Percentiles rank a stretch among this genome's conserved stretches.
Evolutionary conservation across 192 early-diverging fungal species (phyloP).

Genomic region (Rhizophagus clarus): DNA sequence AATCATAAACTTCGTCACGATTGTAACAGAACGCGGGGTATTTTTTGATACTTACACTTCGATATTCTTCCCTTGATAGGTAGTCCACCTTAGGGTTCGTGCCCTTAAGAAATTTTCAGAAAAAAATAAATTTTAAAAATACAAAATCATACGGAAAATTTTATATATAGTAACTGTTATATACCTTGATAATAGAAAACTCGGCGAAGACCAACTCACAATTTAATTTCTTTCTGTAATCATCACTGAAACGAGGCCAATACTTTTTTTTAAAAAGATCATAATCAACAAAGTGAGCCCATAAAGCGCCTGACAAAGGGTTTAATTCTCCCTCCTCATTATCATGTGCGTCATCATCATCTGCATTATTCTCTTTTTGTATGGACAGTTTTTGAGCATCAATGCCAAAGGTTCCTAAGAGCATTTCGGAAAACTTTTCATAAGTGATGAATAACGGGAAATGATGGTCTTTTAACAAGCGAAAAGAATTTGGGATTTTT

Average conservation of each 20-base stretch:
- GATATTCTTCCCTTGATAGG: slow-evolving; percentile 24
- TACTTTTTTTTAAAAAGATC: not conserved
- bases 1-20: slow-evolving; percentile 19
- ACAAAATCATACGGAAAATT: no score
- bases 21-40: slow-evolving; percentile 15
- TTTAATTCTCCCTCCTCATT: not conserved
- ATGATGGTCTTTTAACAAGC: not conserved
- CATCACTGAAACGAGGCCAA: slow-evolving; percentile 9
- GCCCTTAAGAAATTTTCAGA: not conserved
- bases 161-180: not conserved
- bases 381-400: not conserved
- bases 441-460: slow-evolving; percentile 31
- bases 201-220: slow-evolving; percentile 13
- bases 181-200: slow-evolving; percentile 26
- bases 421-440: slow-evolving; percentile 10
- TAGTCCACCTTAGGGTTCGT: not conserved
- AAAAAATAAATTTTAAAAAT: not conserved
- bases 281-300: slow-evolving; percentile 25
- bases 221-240: not conserved
- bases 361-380: not conserved
- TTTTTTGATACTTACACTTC: not conserved
- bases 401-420: slow-evolving; percentile 12
- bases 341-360: not conserved
- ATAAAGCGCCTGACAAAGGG: not conserved
- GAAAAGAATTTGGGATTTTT: slow-evolving; percentile 25